Evolutionary conservation across 2,329 filamentous ascomycete species (phyloP), one percentile per base, ranked within the genome.

Genomic region (Waltergamsia citrina): DNA sequence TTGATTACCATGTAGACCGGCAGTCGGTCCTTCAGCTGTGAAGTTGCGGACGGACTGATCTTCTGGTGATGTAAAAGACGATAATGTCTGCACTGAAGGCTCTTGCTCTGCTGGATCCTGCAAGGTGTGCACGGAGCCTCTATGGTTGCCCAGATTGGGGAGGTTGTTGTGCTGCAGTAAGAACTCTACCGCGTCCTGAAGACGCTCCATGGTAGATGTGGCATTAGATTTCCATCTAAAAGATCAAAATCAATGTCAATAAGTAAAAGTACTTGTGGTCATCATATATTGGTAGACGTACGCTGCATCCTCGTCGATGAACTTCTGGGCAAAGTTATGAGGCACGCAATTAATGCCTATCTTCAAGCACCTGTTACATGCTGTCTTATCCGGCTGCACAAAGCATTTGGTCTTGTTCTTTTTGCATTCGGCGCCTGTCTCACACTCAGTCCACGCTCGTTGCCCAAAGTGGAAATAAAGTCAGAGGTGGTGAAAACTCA

Each of bases 351-450:
- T 28, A 18, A 41, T 43, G 26, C 41, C 38, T 20, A 14, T 26
- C 22, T 36, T 41, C 16, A 41, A 14, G 30, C 41, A 43, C 19
- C 37, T 41, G 29, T 32, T 37, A 27, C 38, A 43, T 6, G 33
- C 17, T 11, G 24, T 28, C 33, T 31, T 17, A 5, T 29, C 37
- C 4, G 37, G 37, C 26, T 36, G 37, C 5, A 39, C 25, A 19
- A 29, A 36, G 25, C 37, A 39, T 29, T 43, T 43, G 36, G 39
- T 38, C 36, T 43, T 41, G 28, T 41, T 33, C 22, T 35, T 38
- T 24, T 43, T 43, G 15, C 41, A 43, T 19, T 41, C 41, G 4
- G 41, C 36, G 15, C 41, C 41, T 43, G 29, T n/a, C n/a, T n/a
- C n/a, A n/a, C n/a, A n/a, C n/a, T n/a, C n/a, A n/a, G n/a, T n/a